A percentile compares a stretch with the other conserved stretches of the same genome.
Conservation (phyloP, 805 yeast species). For the Cyberlindnera mrakii region DNA sequence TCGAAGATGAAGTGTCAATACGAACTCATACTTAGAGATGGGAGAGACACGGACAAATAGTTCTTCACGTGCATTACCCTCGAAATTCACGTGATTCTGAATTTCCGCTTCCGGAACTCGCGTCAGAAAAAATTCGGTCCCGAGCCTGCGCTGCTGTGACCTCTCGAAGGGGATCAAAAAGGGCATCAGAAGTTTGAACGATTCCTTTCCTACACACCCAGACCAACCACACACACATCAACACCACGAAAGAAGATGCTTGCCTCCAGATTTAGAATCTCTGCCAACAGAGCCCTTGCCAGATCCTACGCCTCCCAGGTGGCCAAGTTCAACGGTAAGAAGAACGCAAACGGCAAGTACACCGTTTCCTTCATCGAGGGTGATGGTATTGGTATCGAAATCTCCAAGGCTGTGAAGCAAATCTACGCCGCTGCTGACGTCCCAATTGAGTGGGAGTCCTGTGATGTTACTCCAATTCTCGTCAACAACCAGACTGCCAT, state of each 20-base stretch:
- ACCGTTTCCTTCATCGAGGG: conserved; percentile 96
- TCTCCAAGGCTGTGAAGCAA: conserved; percentile 87
- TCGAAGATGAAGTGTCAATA: too few species aligned
- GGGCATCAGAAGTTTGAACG: neutral
- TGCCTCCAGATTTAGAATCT: conserved; percentile 12
- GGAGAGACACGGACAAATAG: too few species aligned
- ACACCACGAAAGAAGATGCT: conserved; percentile 5
- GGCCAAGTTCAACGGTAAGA: conserved; percentile 61
- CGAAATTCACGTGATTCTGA: too few species aligned
- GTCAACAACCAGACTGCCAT: conserved; percentile 90
- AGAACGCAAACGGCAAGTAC: conserved; percentile 75
- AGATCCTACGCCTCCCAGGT: conserved; percentile 38
- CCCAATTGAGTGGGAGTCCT: conserved; percentile 96
- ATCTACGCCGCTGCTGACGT: conserved; percentile 92
- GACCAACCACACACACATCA: neutral
- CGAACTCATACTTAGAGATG: too few species aligned
- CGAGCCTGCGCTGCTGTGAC: neutral
- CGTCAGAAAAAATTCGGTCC: neutral
- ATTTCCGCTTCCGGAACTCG: too few species aligned
- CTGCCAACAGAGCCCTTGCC: conserved; percentile 9
- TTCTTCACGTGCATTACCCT: too few species aligned
- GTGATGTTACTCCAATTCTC: conserved; percentile 90
- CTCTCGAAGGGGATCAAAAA: neutral
- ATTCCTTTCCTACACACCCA: neutral
- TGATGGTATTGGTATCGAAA: conserved; percentile 97